Conservation (phyloP, 768 basidiomycete species). For the Pulveroboletus sp. region DNA sequence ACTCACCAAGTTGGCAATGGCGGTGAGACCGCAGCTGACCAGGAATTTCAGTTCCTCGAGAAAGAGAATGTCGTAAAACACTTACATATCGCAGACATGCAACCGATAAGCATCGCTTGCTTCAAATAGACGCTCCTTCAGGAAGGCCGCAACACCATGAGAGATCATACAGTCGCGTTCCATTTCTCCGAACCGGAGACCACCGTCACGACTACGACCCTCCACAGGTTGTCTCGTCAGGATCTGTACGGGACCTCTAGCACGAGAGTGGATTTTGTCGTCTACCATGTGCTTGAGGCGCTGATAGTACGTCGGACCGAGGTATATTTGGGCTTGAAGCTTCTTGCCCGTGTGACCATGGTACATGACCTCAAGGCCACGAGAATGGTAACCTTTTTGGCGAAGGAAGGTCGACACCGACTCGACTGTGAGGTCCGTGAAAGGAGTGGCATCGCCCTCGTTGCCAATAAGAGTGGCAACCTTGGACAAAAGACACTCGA, state of each 20-base stretch:
- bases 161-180: constrained; percentile 99
- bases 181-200: constrained; percentile 99
- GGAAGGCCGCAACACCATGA: constrained; percentile 95
- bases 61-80: constrained; percentile 13
- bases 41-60: constrained; percentile 7
- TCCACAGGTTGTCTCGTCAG: constrained; percentile 97
- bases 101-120: constrained; percentile 90
- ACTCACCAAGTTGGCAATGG: constrained; percentile 90
- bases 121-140: constrained; percentile 95
- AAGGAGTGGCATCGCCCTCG: constrained; percentile 98
- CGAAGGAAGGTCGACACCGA: constrained; percentile 90
- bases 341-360: constrained; percentile 99
- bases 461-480: constrained; percentile 94
- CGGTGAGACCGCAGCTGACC: constrained; percentile 85
- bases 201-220: constrained; percentile 97
- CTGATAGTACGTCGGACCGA: constrained; percentile 99
- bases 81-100: constrained; percentile 95
- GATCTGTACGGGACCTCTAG: constrained; percentile 96
- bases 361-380: constrained; percentile 97
- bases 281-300: constrained; percentile 99
- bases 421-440: constrained; percentile 97
- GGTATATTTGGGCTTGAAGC: constrained; percentile 95
- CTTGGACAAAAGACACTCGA: constrained; percentile 95
- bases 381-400: constrained; percentile 91
- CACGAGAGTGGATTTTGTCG: constrained; percentile 98